phyloP scores from a whole-genome alignment of 2,329 filamentous ascomycete genomes.

The Chrysosporium queenslandicum region DNA sequence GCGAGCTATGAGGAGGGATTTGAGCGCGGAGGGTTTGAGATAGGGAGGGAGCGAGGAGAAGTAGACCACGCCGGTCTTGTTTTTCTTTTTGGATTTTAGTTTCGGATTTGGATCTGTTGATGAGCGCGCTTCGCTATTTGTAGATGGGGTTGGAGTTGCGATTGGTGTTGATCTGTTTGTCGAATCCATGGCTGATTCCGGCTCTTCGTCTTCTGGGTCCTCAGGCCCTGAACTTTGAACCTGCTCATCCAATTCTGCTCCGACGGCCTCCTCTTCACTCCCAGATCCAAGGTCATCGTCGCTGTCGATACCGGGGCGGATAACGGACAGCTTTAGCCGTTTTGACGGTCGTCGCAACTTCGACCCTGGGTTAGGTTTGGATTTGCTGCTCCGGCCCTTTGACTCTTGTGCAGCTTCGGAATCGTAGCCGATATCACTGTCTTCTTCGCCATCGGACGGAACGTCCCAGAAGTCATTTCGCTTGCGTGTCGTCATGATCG shows the following conservation, averaged over 20 bases:
- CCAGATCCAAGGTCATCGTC: slow-evolving; percentile 32
- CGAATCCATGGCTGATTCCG: slow-evolving; percentile 18
- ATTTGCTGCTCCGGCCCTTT: slow-evolving; percentile 30
- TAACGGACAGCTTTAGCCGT: slow-evolving; percentile 18
- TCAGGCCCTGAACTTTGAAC: neutral
- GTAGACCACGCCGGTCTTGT: slow-evolving; percentile 38
- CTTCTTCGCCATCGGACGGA: slow-evolving; percentile 31
- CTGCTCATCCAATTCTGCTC: slow-evolving; percentile 13
- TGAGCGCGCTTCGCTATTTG: slow-evolving; percentile 17
- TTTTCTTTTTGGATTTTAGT: slow-evolving; percentile 19
- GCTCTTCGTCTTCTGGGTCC: slow-evolving; percentile 3
- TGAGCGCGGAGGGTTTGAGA: slow-evolving; percentile 40
- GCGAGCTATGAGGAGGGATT: slow-evolving; percentile 33
- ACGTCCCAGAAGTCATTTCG: slow-evolving; percentile 34
- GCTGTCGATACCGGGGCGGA: neutral
- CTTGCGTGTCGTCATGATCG: slow-evolving; percentile 31
- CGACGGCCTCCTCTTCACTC: slow-evolving; percentile 17
- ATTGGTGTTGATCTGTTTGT: slow-evolving; percentile 6
- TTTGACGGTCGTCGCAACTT: slow-evolving; percentile 8
- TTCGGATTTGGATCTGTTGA: slow-evolving; percentile 15
- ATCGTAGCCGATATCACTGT: slow-evolving; percentile 36
- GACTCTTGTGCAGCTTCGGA: slow-evolving; percentile 36
- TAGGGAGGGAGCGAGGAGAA: slow-evolving; percentile 40
- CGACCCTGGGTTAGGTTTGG: slow-evolving; percentile 19
- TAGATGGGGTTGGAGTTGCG: slow-evolving; percentile 4